Evolutionary conservation across 108 stramenopile genomes (phyloP), one percentile per base, ranked within the genome.

Genomic region (Seminavis robusta): DNA sequence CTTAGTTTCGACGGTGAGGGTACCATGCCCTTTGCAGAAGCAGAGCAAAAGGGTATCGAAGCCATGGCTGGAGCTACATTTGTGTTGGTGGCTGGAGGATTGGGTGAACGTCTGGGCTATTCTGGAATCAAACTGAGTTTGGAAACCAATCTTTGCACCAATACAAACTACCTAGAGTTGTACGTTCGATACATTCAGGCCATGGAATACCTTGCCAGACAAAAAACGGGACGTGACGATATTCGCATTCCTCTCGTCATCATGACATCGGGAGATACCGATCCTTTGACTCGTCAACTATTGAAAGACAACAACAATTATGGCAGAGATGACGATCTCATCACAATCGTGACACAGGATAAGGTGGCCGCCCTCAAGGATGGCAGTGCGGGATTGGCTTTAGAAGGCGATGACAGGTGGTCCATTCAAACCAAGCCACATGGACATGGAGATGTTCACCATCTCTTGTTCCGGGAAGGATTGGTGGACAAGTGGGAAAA

Each of bases 371-470:
- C 98, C 0, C 62, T 98, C 33, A 79, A 83, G 31, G 94, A 97
- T 74, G 73, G 71, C 20, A 76, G 71, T 54, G 98, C 94, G 8
- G 84, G 80, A 40, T 66, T 98, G 50, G 95, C 93, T 16, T 53
- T 90, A 66, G 85, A 89, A 16, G 84, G 83, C n/a, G 69, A 56
- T 16, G 77, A 90, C 59, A 75, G 73, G 13, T 96, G 92, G 92
- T 45, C 72, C 20, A 47, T 97, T 43, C 89, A 95, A 64, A 97
- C 97, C 23, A 99, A 99, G 67, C 98, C 98, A 6, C 98, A 99
- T 65, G 99, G 99, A 3, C 99, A 99, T 63, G 99, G 99, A 27
- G 99, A 98, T 68, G 99, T 99, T 28, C 99, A 99, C 67, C 77
- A 90, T 52, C 60, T 99, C 32, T 66, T 99, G 56, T 86, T 74